Conservation (phyloP, 768 basidiomycete species). For the Pisolithus sp. region DNA sequence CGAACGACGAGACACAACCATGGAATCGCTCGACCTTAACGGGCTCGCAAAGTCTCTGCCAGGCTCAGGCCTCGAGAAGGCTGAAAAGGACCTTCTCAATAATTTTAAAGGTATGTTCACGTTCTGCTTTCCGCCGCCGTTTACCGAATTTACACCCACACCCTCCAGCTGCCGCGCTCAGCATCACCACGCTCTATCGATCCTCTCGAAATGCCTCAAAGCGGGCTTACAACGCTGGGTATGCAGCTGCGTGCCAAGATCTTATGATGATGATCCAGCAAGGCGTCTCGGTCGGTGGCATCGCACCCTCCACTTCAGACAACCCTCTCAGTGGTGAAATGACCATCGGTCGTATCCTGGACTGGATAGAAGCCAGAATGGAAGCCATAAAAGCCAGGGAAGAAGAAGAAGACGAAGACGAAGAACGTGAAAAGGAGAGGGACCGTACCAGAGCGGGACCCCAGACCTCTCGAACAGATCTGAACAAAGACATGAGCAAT, state of each 20-base stretch:
- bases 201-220: conserved; percentile 74
- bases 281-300: conserved; percentile 59
- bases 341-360: conserved; percentile 76
- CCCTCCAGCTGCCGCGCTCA: conserved; percentile 65
- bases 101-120: conserved; percentile 65
- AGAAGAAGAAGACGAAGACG: conserved; percentile 81
- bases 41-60: conserved; percentile 74
- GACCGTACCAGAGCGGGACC: conserved; percentile 32
- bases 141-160: conserved; percentile 16
- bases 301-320: conserved; percentile 34
- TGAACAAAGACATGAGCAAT: conserved; percentile 12
- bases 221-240: conserved; percentile 75
- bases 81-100: conserved; percentile 74
- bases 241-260: conserved; percentile 75
- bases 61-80: conserved; percentile 59
- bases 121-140: background rate
- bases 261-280: conserved; percentile 78
- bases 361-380: conserved; percentile 77
- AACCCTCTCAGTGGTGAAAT: conserved; percentile 51
- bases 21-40: conserved; percentile 77
- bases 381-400: conserved; percentile 70
- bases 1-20: conserved; percentile 16
- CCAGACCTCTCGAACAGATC: conserved; percentile 11
- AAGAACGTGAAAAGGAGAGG: conserved; percentile 55
- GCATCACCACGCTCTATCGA: conserved; percentile 79